Percentiles rank a stretch among this genome's conserved stretches.
These are phyloP conservation scores for Pseudonectria buxi DNA, from an alignment of 2,329 filamentous ascomycete species.

Conservation along the genomic window DNA sequence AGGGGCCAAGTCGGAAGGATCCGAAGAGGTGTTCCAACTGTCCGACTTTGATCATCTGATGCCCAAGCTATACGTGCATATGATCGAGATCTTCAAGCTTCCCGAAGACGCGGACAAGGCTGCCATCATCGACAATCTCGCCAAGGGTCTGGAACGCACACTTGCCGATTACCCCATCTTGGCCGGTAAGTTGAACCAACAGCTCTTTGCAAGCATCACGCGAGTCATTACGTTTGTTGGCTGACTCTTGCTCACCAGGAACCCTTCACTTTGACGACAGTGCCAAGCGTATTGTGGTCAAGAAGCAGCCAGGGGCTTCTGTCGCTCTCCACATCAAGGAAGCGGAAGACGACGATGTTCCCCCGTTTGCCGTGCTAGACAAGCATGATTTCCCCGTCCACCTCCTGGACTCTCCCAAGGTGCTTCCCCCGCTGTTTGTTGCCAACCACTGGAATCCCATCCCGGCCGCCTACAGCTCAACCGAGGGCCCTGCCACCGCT, in stretches of 20 bases:
- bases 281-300: no score
- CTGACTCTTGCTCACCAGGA: no score
- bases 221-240: no score
- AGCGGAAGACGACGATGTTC: neutral
- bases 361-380: neutral
- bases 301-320: constrained; percentile 4
- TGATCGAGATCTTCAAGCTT: constrained; percentile 8
- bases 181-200: neutral
- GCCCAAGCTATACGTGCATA: constrained; percentile 11
- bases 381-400: no score
- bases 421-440: constrained; percentile 1
- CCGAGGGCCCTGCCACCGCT: constrained; percentile 1
- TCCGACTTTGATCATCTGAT: constrained; percentile 10
- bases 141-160: constrained; percentile 3
- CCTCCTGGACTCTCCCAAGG: no score
- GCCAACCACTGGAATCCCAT: neutral
- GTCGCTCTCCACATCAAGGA: constrained; percentile 4
- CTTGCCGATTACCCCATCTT: constrained; percentile 6
- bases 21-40: no score
- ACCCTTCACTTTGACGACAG: no score
- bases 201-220: no score
- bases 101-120: neutral
- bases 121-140: constrained; percentile 1
- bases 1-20: no score
- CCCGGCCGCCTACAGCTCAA: neutral